phyloP scores from a whole-genome alignment of 2,329 filamentous ascomycete species.

The Phialophora tarda region DNA sequence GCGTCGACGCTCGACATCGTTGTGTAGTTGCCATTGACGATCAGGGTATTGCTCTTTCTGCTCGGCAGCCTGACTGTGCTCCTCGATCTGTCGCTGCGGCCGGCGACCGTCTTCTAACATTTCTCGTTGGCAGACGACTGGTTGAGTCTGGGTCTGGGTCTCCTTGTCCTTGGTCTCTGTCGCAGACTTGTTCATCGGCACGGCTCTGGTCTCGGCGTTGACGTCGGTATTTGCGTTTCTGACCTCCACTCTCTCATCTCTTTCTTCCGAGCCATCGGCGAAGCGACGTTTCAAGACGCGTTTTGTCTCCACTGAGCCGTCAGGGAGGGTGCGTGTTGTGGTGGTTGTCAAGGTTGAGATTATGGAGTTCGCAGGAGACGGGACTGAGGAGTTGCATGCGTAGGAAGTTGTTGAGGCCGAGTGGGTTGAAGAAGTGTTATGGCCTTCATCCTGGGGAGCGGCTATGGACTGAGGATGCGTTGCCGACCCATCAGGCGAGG shows the following conservation, averaged over 20 bases:
- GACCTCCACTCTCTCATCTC: slow-evolving; percentile 53
- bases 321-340: slow-evolving; percentile 59
- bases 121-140: neutral
- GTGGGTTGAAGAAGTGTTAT: slow-evolving; percentile 16
- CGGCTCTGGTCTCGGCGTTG: neutral
- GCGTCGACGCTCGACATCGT: neutral
- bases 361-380: slow-evolving; percentile 42
- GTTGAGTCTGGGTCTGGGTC: slow-evolving; percentile 17
- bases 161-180: slow-evolving; percentile 20
- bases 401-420: slow-evolving; percentile 19
- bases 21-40: neutral
- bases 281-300: slow-evolving; percentile 64
- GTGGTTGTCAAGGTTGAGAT: slow-evolving; percentile 64
- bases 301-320: slow-evolving; percentile 64
- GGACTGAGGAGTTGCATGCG: neutral
- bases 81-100: neutral
- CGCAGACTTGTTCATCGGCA: neutral
- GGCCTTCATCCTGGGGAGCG: neutral
- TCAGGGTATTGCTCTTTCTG: neutral
- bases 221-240: neutral
- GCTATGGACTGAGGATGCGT: neutral
- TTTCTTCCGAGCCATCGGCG: slow-evolving; percentile 65
- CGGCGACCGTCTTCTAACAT: neutral
- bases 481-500: neutral
- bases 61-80: neutral